Percentiles rank a stretch among this genome's conserved stretches.
phyloP scores from a whole-genome alignment of 371 early-diverging fungal species.

The Mucor lusitanicus region DNA sequence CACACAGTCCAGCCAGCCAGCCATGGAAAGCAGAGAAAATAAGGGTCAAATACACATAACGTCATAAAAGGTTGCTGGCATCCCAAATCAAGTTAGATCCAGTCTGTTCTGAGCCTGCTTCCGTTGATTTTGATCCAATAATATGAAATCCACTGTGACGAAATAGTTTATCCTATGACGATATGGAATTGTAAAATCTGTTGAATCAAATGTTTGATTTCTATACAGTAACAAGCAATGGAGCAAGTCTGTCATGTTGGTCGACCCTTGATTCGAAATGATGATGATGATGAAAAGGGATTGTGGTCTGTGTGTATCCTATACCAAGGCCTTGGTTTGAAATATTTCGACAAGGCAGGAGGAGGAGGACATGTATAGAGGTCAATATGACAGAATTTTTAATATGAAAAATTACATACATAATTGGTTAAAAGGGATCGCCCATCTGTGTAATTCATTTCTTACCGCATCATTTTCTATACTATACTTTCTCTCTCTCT shows the following conservation, averaged over 20 bases:
- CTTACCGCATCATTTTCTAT: too few relatives aligned
- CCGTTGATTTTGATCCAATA: neutral
- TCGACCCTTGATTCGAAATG: too few relatives aligned
- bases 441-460: neutral
- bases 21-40: neutral
- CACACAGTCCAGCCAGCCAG: too few relatives aligned
- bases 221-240: too few relatives aligned
- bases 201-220: neutral
- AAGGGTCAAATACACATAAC: constrained; percentile 5
- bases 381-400: neutral
- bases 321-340: neutral
- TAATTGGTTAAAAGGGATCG: neutral
- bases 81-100: constrained; percentile 10
- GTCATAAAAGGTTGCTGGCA: constrained; percentile 2
- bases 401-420: neutral
- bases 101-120: constrained; percentile 25
- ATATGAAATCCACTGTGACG: neutral
- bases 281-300: too few relatives aligned
- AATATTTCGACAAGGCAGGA: neutral
- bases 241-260: too few relatives aligned
- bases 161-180: constrained; percentile 1
- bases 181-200: neutral
- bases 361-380: neutral
- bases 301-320: neutral
- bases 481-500: neutral